Evolutionary conservation across 1,284 basidiomycete species (phyloP), one percentile per base, ranked within the genome.

Genomic region (Irpex rosettiformis): DNA sequence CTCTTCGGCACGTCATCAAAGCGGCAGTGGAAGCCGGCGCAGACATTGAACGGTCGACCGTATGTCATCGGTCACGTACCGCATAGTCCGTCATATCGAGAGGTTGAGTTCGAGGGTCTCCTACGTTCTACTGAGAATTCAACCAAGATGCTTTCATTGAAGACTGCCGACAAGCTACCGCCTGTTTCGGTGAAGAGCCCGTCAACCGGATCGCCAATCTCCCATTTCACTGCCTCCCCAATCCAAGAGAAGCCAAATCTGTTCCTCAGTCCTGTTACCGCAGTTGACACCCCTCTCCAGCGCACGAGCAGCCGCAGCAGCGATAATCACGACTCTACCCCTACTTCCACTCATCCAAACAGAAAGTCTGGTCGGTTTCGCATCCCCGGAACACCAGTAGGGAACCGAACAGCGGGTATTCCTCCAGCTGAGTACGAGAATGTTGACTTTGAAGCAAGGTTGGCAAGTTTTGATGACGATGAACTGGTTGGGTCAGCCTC

Each of bases 91-190:
- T 81, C 79, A 4, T 77, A 80, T 57, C 79, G 84, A 52, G 89
- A 91, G 67, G 79, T 84, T 51, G 92, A 94, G 67, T 94, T 95
- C 66, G 93, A 94, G 66, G 82, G 85, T 18, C 77, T 93, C 62
- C 72, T 94, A 33, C 78, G 81, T 42, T 82, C 79, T 11, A 77
- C 78, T 28, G 75, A 67, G 3, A 79, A 70, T 43, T 72, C 74
- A 13, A 91, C 88, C 18, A 89, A 88, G 68, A 73, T 89, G 45
- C 77, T 90, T 11, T 77, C 80, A 11, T 70, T 89, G 59, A 69
- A 71, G 27, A 57, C 62, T 21, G 58, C 58, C 3, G 64, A 61
- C 13, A 58, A 60, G n/a, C 21, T 51, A 28, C 48, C 48, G 24
- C 52, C 40, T 33, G 59, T 53, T 11, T 45, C 61, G 10, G 54